Percentiles rank a stretch among this genome's conserved stretches.
Evolutionary conservation across 106 monocot species (phyloP).

Genomic region (Vanilla planifolia): DNA sequence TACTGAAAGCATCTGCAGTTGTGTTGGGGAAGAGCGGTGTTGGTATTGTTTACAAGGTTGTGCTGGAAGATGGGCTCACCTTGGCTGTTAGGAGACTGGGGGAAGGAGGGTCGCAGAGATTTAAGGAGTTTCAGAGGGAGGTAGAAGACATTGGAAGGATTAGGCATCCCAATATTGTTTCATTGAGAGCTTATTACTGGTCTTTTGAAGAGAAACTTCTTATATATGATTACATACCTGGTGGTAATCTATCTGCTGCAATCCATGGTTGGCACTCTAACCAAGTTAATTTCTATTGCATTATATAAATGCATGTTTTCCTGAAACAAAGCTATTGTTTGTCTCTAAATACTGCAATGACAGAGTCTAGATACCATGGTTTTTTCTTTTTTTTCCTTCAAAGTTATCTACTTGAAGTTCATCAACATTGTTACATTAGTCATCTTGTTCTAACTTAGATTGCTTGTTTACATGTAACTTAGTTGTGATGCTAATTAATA

Average conservation of each 20-base stretch:
- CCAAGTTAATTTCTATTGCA: background rate
- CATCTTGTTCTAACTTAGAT: too few species aligned
- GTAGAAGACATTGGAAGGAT: conserved; percentile 50
- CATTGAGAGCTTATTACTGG: conserved; percentile 76
- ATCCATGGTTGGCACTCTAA: conserved; percentile 31
- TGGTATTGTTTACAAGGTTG: conserved; percentile 76
- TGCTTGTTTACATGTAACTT: too few species aligned
- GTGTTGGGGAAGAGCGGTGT: conserved; percentile 64
- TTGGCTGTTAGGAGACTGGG: conserved; percentile 71
- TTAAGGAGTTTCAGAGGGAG: conserved; percentile 47
- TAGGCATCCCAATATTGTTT: conserved; percentile 34
- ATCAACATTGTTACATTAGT: too few species aligned
- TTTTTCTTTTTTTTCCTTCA: too few species aligned
- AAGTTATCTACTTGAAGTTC: too few species aligned
- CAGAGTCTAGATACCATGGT: too few species aligned
- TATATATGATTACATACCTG: conserved; percentile 54
- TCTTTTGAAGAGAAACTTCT: conserved; percentile 81
- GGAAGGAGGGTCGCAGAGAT: conserved; percentile 57
- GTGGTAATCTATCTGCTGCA: conserved; percentile 33
- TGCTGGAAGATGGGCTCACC: conserved; percentile 52
- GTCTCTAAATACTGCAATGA: too few species aligned
- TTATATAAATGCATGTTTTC: background rate
- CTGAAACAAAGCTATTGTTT: too few species aligned
- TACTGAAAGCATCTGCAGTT: conserved; percentile 68
- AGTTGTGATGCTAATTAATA: too few species aligned